Percentiles rank a stretch among this genome's conserved stretches.
These are phyloP conservation scores for Tuber umbilicatum DNA, from an alignment of 495 filamentous ascomycete species.

Conservation along the genomic window DNA sequence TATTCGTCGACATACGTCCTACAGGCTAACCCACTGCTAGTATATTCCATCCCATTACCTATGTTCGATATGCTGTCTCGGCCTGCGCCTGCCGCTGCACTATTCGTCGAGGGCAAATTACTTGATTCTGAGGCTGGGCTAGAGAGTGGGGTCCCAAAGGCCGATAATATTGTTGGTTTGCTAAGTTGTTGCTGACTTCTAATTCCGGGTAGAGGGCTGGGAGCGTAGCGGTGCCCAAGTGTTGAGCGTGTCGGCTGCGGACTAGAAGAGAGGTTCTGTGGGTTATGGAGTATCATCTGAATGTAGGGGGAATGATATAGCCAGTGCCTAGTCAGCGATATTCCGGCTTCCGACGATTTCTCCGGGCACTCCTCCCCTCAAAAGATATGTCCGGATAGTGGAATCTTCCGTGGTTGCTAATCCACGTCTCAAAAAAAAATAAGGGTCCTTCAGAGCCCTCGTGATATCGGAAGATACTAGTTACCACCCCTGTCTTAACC, in stretches of 20 bases:
- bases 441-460: not conserved
- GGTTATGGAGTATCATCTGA: not conserved
- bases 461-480: not conserved
- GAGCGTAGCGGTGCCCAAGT: not conserved
- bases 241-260: not conserved
- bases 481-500: not conserved
- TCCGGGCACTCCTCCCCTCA: not conserved
- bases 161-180: not conserved
- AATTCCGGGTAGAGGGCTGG: not conserved
- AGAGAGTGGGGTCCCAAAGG: not conserved
- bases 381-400: not conserved
- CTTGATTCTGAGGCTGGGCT: not conserved
- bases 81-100: conserved; percentile 10
- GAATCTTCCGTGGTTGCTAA: not conserved
- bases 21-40: conserved; percentile 8
- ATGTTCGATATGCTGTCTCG: conserved; percentile 27
- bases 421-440: not conserved
- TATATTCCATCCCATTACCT: conserved; percentile 30
- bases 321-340: not conserved
- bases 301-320: not conserved
- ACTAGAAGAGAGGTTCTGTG: not conserved
- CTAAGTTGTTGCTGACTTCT: not conserved
- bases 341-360: not conserved
- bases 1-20: conserved; percentile 24
- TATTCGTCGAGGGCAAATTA: conserved; percentile 18